Base-by-base conservation (phyloP, 192 early-diverging fungal genomes). In the Dimargaris cristalligena region DNA sequence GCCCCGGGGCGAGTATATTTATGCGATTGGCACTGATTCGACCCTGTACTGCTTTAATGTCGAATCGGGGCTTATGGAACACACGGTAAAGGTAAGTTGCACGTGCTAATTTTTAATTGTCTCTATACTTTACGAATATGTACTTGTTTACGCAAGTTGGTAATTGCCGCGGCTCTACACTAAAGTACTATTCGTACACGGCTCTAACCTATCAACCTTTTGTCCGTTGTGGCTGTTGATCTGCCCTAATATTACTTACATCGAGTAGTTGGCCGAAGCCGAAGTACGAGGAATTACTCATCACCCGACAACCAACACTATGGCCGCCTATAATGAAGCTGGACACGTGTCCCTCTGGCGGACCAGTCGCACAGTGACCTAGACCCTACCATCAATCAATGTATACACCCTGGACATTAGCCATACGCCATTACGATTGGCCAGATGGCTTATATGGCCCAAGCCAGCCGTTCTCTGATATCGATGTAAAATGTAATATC, bases 251-350 rank as follows among this genome's bases (percentile, higher is more conserved):
- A 28, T 16, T 62, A 63, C 28, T 65, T 62, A 34, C 54, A 59
- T 63, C 32, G 34, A 38, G 1, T 65, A 72, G 80, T 67, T 81
- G 1, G 70, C 77, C 0, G 80, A 82, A 14, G 61, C 73, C 0
- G 89, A 92, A 48, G 74, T 94, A 0, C 79, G 86, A 60, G 89
- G 89, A 1, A 71, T 94, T 44, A 72, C 75, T 0, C 68, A 80
- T 33, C 94, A 97, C 73, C 94, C 94, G 20, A 80, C 78, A 31
- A 72, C 89, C 13, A 97, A 92, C 64, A 77, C 92, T 35, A 20
- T 88, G 38, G 85, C 83, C 1, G 61, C 78, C 13, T 76, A 78
- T 60, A 74, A 71, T 16, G 85, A 89, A 44, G 73, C 81, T 65
- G 86, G 89, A 18, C 65, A 75, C 63, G 71, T 84, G 10, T 62